Percentiles rank a stretch among this genome's conserved stretches.
Conservation (phyloP, 768 basidiomycete species). For the Leccinum broughii region DNA sequence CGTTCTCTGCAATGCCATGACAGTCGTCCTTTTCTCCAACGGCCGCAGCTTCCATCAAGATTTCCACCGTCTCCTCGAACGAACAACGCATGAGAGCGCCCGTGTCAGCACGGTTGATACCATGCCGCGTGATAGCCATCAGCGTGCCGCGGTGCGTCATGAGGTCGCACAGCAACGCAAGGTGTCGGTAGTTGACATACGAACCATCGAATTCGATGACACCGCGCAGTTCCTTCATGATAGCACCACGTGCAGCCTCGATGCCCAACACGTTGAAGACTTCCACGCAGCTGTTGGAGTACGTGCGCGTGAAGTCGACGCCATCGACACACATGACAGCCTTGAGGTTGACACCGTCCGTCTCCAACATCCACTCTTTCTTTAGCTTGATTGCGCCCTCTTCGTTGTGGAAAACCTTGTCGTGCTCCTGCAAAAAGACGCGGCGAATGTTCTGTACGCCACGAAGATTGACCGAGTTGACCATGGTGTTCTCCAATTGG, state of each 20-base stretch:
- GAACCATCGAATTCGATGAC: slow-evolving; percentile 99
- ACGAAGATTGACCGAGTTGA: slow-evolving; percentile 91
- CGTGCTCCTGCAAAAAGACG: slow-evolving; percentile 91
- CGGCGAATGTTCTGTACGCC: slow-evolving; percentile 90
- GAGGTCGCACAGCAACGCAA: slow-evolving; percentile 93
- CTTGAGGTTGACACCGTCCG: slow-evolving; percentile 94
- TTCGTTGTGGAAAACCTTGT: slow-evolving; percentile 63
- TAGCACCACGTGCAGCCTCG: slow-evolving; percentile 92
- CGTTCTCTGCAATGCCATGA: slow-evolving; percentile 98
- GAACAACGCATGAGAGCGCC: slow-evolving; percentile 98
- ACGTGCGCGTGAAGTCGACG: slow-evolving; percentile 90
- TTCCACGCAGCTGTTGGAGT: slow-evolving; percentile 97
- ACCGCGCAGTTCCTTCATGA: slow-evolving; percentile 89
- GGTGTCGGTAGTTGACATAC: slow-evolving; percentile 97
- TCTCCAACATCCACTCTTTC: slow-evolving; percentile 95
- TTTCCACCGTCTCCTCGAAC: slow-evolving; percentile 99
- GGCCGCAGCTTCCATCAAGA: slow-evolving; percentile 97
- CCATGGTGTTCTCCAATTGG: slow-evolving; percentile 94
- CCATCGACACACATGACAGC: slow-evolving; percentile 94
- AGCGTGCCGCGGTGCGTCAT: slow-evolving; percentile 96
- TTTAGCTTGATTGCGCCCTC: slow-evolving; percentile 66
- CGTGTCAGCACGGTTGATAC: slow-evolving; percentile 99
- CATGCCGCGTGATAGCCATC: slow-evolving; percentile 99
- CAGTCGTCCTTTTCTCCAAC: slow-evolving; percentile 99
- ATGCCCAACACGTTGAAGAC: slow-evolving; percentile 94